A percentile compares a stretch with the other conserved stretches of the same genome.
phyloP scores from a whole-genome alignment of 768 basidiomycete genomes.

The Pisolithus microcarpus region DNA sequence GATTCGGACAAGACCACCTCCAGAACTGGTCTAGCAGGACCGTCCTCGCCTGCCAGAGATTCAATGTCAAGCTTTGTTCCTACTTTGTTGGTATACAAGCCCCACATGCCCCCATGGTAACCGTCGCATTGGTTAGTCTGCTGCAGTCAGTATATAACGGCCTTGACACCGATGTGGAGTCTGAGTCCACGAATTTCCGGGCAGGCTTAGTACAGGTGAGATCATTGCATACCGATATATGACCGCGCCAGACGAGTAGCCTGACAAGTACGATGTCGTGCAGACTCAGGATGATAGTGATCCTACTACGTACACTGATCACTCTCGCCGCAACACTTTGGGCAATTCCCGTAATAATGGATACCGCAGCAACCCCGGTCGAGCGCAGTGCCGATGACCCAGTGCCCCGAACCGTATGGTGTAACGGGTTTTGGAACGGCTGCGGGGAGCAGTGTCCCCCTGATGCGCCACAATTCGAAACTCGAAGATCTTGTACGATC shows the following conservation, averaged over 20 bases:
- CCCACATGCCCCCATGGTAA: no score
- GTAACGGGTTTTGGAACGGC: constrained; percentile 6
- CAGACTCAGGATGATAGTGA: neutral
- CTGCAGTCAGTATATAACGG: no score
- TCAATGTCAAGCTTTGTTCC: no score
- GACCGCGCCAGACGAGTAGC: neutral
- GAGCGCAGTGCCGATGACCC: neutral
- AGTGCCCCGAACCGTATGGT: constrained; percentile 2
- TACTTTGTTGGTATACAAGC: no score
- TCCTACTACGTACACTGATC: neutral
- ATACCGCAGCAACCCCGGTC: neutral
- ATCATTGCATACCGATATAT: neutral
- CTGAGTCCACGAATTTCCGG: neutral
- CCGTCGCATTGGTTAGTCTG: no score
- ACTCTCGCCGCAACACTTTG: neutral
- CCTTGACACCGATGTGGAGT: no score
- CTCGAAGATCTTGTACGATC: constrained; percentile 4
- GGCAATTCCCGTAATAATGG: neutral
- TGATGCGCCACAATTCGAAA: constrained; percentile 7
- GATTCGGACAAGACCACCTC: no score
- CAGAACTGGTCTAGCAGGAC: no score
- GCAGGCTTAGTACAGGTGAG: neutral
- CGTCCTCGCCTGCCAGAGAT: no score
- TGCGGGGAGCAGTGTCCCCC: constrained; percentile 4
- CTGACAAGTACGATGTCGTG: neutral